Percentiles rank a stretch among this genome's conserved stretches.
Conservation (phyloP, 257 asterid species). For the Galeopsis tetrahit region DNA sequence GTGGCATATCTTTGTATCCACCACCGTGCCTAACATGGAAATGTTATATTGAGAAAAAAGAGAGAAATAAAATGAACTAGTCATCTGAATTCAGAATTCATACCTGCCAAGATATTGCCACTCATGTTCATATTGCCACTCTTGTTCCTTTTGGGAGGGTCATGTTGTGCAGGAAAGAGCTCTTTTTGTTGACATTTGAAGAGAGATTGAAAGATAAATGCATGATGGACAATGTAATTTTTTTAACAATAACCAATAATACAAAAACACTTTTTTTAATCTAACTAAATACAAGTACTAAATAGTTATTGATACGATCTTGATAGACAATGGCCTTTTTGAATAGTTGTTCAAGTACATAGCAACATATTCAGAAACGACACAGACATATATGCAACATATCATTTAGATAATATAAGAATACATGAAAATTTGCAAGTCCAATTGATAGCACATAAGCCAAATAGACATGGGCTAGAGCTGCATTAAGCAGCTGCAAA, state of each 20-base stretch:
- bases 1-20: slow-evolving; percentile 79
- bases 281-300: too few relatives aligned
- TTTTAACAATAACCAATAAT: neutral
- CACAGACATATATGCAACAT: slow-evolving; percentile 77
- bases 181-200: too few relatives aligned
- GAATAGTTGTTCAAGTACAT: slow-evolving; percentile 45
- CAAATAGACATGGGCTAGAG: neutral
- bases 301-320: slow-evolving; percentile 60
- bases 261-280: too few relatives aligned
- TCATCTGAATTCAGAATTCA: neutral
- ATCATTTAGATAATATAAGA: neutral
- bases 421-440: neutral
- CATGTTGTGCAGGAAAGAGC: slow-evolving; percentile 64
- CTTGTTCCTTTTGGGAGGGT: slow-evolving; percentile 51
- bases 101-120: slow-evolving; percentile 87
- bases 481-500: neutral
- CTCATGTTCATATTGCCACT: slow-evolving; percentile 97
- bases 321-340: slow-evolving; percentile 48
- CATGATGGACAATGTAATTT: too few relatives aligned
- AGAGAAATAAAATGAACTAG: neutral
- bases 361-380: slow-evolving; percentile 44
- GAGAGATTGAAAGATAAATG: too few relatives aligned
- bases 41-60: neutral
- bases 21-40: slow-evolving; percentile 69
- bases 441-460: neutral